Evolutionary conservation across 2,329 filamentous ascomycete species (phyloP), one percentile per base, ranked within the genome.

Genomic region (Neonectria neomacrospora): DNA sequence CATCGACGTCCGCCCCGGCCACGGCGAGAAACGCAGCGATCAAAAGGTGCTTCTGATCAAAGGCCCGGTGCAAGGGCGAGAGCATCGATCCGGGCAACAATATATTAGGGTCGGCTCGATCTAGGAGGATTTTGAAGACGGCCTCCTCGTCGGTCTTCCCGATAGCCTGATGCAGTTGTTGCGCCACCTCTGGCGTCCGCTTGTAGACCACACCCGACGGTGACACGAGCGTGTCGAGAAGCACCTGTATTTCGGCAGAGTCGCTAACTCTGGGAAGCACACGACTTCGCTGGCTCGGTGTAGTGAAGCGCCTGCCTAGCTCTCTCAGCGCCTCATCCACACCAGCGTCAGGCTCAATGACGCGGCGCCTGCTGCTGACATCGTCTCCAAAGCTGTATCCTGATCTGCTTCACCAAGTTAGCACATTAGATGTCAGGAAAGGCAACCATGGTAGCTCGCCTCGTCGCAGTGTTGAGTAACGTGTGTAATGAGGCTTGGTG

Each of bases 21-120:
- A 73, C 71, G 16, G 72, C 72, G 20, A 73, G 70, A 44, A 73
- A 71, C 23, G 71, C 71, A 26, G 70, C 71, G 28, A 73, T 73
- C 14, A 73, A 34, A 63, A 73, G 66, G 50, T 74, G 71, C 16
- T 62, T 56, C 44, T 72, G 68, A 14, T 73, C 65, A 52, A 73
- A 73, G 26, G 71, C 71, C 12, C 71, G 67, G 55, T 73, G 71
- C n/a, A 73, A 34, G 4, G 71, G 71, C 4, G 71, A 73, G 16
- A 73, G 58, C 69, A 73, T 71, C 14, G 71, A 73, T 4, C 71
- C 71, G 8, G 70, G 63, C 16, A 73, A 42, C 28, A 63, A 64
- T 47, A 73, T 73, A 47, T 73, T 73, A 14, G 71, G 71, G 41
- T 73, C 71, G 34, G 63, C 71, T 45, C 71, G 67, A 22, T 65